phyloP scores from a whole-genome alignment of 495 filamentous ascomycete species.

The Paragyromitra xinjiangensis region DNA sequence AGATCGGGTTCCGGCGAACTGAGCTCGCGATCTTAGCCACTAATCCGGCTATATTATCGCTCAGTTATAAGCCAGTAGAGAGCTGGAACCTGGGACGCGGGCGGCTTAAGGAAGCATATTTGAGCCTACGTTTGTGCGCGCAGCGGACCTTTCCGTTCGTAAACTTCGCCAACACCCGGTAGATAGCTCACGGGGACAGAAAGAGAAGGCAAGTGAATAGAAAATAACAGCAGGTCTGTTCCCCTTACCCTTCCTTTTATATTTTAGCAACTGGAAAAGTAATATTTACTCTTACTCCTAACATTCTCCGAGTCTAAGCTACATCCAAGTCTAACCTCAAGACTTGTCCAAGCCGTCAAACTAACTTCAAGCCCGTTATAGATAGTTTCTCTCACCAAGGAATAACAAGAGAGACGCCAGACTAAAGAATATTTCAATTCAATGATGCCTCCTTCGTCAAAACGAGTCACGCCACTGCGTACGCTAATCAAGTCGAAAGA shows the following conservation, averaged over 20 bases:
- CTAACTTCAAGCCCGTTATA: background rate
- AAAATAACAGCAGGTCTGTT: conserved; percentile 34
- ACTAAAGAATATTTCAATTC: conserved; percentile 3
- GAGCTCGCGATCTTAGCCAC: conserved; percentile 27
- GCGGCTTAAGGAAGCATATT: conserved; percentile 28
- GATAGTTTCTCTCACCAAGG: background rate
- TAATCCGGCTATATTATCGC: conserved; percentile 19
- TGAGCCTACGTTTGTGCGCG: conserved; percentile 6
- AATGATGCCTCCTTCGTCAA: conserved; percentile 32
- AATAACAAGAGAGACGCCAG: background rate
- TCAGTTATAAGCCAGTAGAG: conserved; percentile 29
- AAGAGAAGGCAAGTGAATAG: background rate
- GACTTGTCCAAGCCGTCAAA: conserved; percentile 1
- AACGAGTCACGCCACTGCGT: conserved; percentile 41
- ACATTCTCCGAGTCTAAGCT: conserved; percentile 2
- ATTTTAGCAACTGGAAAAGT: conserved; percentile 6
- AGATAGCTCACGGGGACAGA: conserved; percentile 44
- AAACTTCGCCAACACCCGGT: conserved; percentile 19
- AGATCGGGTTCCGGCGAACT: too few species aligned
- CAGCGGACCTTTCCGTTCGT: conserved; percentile 12
- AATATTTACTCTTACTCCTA: background rate
- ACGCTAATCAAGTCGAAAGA: conserved; percentile 42
- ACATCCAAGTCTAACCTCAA: background rate
- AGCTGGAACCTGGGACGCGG: conserved; percentile 11
- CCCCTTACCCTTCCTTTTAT: conserved; percentile 13